Percentiles rank a stretch among this genome's conserved stretches.
Conservation (phyloP, 441 rosid species). For the Gossypium laxum region DNA sequence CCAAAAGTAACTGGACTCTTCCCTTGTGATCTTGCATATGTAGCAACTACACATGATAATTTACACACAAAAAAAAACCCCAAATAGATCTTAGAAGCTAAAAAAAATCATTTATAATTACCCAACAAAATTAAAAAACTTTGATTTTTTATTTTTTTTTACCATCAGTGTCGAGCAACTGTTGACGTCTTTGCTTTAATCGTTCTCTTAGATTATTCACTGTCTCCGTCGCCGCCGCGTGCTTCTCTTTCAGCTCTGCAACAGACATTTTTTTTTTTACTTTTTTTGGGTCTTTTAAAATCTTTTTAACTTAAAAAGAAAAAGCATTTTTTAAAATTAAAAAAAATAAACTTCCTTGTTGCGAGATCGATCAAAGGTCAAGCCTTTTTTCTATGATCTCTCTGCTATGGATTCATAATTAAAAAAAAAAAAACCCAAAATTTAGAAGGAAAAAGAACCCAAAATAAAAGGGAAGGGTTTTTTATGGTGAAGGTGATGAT, state of each 20-base stretch:
- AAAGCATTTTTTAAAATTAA: constrained; percentile 5
- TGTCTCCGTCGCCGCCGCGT: constrained; percentile 55
- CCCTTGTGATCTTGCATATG: constrained; percentile 53
- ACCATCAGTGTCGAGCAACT: constrained; percentile 79
- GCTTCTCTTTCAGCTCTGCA: constrained; percentile 79
- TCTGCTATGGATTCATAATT: background rate
- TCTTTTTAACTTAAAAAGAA: background rate
- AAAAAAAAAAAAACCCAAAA: background rate
- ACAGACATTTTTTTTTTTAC: constrained; percentile 45
- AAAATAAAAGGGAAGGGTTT: background rate
- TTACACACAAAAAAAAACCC: background rate
- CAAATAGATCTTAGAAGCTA: constrained; percentile 20
- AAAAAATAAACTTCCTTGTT: background rate
- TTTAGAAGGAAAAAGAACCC: background rate
- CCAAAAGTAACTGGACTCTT: constrained; percentile 61
- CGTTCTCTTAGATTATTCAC: constrained; percentile 55
- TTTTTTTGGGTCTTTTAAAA: background rate
- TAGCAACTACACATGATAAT: constrained; percentile 46
- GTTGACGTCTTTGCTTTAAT: constrained; percentile 66
- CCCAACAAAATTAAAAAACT: constrained; percentile 7
- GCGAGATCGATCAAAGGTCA: background rate
- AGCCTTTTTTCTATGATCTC: background rate
- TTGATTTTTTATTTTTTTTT: background rate
- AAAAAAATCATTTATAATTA: background rate
- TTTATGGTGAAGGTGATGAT: constrained; percentile 5